phyloP scores from a whole-genome alignment of 23 red algal genomes.

The Gracilaria vermiculophylla region DNA sequence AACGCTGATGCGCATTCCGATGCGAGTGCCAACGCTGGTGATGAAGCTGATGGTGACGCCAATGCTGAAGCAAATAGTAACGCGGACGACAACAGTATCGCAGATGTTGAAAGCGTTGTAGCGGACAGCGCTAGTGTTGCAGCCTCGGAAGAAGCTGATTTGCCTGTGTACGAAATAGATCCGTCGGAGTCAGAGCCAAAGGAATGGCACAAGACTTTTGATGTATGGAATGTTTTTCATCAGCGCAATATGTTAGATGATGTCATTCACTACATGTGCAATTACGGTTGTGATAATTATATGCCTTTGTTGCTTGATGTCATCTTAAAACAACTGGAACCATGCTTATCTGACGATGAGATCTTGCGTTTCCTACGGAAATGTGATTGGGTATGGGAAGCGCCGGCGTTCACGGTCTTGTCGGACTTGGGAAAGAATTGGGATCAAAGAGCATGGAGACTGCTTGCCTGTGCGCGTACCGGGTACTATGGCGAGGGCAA shows the following conservation, averaged over 20 bases:
- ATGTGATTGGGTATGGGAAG: slow-evolving; percentile 35
- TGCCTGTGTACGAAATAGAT: neutral
- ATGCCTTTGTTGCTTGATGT: slow-evolving; percentile 16
- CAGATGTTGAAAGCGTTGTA: slow-evolving; percentile 7
- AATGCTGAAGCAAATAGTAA: neutral
- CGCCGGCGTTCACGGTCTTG: neutral
- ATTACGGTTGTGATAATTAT: slow-evolving; percentile 18
- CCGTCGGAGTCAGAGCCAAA: neutral
- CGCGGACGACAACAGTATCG: neutral
- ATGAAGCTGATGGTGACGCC: neutral
- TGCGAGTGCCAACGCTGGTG: neutral
- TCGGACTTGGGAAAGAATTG: slow-evolving; percentile 16
- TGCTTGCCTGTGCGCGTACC: slow-evolving; percentile 14
- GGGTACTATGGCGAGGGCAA: slow-evolving; percentile 17
- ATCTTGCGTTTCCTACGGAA: slow-evolving; percentile 31
- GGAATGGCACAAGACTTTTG: slow-evolving; percentile 52
- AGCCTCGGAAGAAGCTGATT: neutral
- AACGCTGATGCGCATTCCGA: neutral
- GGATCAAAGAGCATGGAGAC: slow-evolving; percentile 24
- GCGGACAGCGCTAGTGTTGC: neutral
- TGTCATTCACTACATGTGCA: slow-evolving; percentile 41
- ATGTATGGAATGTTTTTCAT: slow-evolving; percentile 41
- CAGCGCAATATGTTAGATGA: slow-evolving; percentile 33
- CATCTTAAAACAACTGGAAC: slow-evolving; percentile 28
- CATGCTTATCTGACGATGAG: slow-evolving; percentile 8